Base-by-base conservation (phyloP, 192 early-diverging fungal species). In the Mortierella hygrophila region DNA sequence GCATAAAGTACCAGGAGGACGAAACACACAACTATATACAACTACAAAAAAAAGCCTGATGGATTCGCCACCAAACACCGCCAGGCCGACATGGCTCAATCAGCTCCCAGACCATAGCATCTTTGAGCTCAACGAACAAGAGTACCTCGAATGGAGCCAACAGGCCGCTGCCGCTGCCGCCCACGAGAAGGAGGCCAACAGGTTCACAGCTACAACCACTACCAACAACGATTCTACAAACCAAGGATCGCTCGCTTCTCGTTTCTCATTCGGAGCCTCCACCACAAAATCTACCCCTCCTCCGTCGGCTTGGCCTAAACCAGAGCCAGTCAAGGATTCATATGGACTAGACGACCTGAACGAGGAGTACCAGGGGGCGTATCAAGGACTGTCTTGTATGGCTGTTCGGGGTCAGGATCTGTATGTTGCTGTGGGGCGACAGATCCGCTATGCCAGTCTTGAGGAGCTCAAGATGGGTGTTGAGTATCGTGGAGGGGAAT, bases 381-480 rank as follows among this genome's bases (percentile, higher is more conserved):
- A 74, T 42, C 79, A 78, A 18, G 84, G 84, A 2, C 40, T 86
- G 38, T 86, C 88, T 7, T 82, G 82, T 37, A 82, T 90, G 76
- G 88, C 76, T 23, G 69, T 92, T 16, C 90, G 91, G 70, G 93
- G 89, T 10, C 91, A 91, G 21, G 93, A 93, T 73, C 73, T 95
- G 16, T 93, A 93, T 85, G 86, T 94, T 11, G 93, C 93, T 1
- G 88, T 94, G 2, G 90, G 92, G 0, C 72, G 76, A 41, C 89
- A 92, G 46, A 88, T 95, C 63, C 90, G 94, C n/a, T 89, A 89
- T 70, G 88, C 93, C 54, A 93, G 88, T 60, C 87, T 95, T 6
- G 92, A 89, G 60, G 91, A 91, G 13, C 91, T 92, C 75, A 95
- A 95, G 69, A 91, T 92, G 72, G 85, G 91, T 16, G 93, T 90